Evolutionary conservation across 2,329 filamentous ascomycete genomes (phyloP).

Genomic region (Fusarium sp.): DNA sequence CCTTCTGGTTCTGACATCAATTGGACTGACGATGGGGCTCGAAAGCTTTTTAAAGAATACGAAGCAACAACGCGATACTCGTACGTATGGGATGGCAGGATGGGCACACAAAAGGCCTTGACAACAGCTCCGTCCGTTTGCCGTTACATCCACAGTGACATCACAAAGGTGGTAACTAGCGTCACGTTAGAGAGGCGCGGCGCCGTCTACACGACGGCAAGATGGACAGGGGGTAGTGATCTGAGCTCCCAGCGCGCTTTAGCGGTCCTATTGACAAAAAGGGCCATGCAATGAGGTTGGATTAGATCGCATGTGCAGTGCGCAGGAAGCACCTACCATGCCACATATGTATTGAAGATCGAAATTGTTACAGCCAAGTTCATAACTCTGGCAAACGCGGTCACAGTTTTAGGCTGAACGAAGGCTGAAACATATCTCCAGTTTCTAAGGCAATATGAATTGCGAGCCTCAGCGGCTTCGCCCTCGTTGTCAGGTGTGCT

Average conservation of each 20-base stretch:
- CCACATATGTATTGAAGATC: slow-evolving; percentile 6
- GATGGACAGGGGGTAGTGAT: slow-evolving; percentile 22
- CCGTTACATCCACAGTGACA: slow-evolving; percentile 40
- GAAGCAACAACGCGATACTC: slow-evolving; percentile 21
- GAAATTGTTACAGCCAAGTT: slow-evolving; percentile 14
- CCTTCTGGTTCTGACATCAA: slow-evolving; percentile 5
- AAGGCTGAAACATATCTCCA: slow-evolving; percentile 33
- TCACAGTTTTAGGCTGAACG: slow-evolving; percentile 5
- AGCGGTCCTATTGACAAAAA: slow-evolving; percentile 27
- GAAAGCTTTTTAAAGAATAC: slow-evolving; percentile 30
- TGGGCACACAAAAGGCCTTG: background rate
- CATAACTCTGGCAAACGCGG: background rate
- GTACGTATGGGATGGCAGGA: background rate
- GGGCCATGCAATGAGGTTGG: slow-evolving; percentile 18
- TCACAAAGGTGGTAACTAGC: slow-evolving; percentile 26
- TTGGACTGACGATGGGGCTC: slow-evolving; percentile 9
- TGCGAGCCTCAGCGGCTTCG: slow-evolving; percentile 22
- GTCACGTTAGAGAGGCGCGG: slow-evolving; percentile 23
- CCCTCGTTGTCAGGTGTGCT: slow-evolving; percentile 24
- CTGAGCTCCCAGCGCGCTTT: background rate
- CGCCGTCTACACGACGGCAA: slow-evolving; percentile 23
- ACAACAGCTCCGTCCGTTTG: slow-evolving; percentile 13
- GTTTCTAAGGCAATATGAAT: slow-evolving; percentile 21
- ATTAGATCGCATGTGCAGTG: background rate
- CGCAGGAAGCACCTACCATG: slow-evolving; percentile 5